Percentiles rank a stretch among this genome's conserved stretches.
Evolutionary conservation across 208 protist genomes (phyloP).

Genomic region (Acanthamoeba culbertsoni): DNA sequence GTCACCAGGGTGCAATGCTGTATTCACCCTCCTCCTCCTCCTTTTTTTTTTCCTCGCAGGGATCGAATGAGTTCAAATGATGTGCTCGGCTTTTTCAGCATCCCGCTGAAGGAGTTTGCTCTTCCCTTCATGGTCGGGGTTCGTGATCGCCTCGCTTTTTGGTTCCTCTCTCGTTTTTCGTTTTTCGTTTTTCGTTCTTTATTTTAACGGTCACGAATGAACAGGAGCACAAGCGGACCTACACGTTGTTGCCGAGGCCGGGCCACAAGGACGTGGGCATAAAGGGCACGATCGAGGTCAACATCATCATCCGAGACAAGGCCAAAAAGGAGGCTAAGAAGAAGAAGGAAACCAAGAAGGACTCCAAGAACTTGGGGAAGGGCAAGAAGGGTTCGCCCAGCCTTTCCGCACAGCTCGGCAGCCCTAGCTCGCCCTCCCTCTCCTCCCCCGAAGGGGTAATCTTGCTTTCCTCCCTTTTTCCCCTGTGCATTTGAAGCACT

Average conservation of each 20-base stretch:
- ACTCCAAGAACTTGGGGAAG: neutral
- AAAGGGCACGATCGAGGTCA: slow-evolving; percentile 16
- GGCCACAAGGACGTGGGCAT: slow-evolving; percentile 29
- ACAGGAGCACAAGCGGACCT: neutral
- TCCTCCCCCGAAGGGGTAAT: neutral
- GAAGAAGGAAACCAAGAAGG: neutral
- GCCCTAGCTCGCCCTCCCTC: neutral
- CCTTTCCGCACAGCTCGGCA: too few relatives aligned
- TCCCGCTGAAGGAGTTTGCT: neutral
- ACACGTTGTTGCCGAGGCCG: neutral
- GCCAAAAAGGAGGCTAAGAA: neutral
- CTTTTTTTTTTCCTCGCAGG: neutral
- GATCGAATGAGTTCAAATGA: slow-evolving; percentile 21
- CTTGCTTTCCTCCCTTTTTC: neutral
- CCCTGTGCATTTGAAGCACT: too few relatives aligned
- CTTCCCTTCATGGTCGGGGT: slow-evolving; percentile 35
- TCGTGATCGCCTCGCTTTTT: neutral
- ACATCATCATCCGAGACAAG: slow-evolving; percentile 39
- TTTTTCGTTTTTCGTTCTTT: neutral
- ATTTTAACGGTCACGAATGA: neutral
- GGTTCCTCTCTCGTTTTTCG: neutral
- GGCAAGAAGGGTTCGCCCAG: neutral
- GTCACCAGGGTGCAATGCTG: too few relatives aligned
- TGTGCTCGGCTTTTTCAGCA: neutral
- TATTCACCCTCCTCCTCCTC: neutral